A percentile compares a stretch with the other conserved stretches of the same genome.
Conservation (phyloP, 2,329 filamentous ascomycete species). For the Xylariaceae sp. region DNA sequence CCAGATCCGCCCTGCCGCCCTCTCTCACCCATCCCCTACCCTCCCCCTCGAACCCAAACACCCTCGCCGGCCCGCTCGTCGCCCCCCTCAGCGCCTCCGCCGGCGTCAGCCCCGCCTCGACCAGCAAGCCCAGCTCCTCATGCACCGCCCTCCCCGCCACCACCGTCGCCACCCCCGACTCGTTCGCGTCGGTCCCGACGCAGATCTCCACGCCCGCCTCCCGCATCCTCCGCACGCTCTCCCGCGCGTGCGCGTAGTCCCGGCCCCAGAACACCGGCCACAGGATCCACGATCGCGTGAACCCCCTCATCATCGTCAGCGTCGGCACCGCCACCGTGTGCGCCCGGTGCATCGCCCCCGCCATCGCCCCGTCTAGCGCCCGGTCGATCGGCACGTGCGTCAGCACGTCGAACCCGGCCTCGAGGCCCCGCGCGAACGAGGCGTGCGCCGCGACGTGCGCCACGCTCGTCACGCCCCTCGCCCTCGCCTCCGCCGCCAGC, state of each 20-base stretch:
- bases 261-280: conserved; percentile 10
- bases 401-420: conserved; percentile 24
- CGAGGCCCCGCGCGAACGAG: conserved; percentile 21
- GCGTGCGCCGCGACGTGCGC: conserved; percentile 18
- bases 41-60: no score
- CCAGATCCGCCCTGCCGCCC: no score
- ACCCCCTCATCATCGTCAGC: conserved; percentile 19
- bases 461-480: conserved; percentile 19
- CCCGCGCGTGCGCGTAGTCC: conserved; percentile 19
- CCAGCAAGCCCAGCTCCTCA: conserved; percentile 22
- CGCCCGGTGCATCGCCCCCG: conserved; percentile 11
- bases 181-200: conserved; percentile 24
- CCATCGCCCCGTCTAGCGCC: conserved; percentile 16
- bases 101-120: no score
- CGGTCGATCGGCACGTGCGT: conserved; percentile 25
- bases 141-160: conserved; percentile 22
- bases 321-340: conserved; percentile 24
- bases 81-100: no score
- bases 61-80: no score
- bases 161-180: conserved; percentile 9
- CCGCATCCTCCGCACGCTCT: conserved; percentile 20
- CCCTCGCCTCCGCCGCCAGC: neutral
- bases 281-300: conserved; percentile 15
- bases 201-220: conserved; percentile 26
- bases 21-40: no score